Conservation (phyloP, 345 rosid genomes). For the Viola odorata region DNA sequence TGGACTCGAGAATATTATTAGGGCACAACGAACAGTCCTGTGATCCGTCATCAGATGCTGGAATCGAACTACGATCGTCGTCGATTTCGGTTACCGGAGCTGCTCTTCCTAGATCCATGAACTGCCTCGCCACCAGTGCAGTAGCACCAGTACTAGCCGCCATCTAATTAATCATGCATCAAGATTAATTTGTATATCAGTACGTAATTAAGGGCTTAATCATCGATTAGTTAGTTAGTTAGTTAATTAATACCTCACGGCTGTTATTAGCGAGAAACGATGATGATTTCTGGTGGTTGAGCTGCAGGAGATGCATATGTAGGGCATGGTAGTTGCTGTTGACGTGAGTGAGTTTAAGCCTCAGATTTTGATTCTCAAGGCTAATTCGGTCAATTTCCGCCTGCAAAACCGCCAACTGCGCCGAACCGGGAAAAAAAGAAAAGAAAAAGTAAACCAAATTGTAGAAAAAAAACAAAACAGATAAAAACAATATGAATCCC, state of each 20-base stretch:
- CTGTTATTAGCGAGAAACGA: neutral
- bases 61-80: neutral
- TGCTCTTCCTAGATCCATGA: slow-evolving; percentile 8
- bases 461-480: neutral
- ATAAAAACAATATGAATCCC: neutral
- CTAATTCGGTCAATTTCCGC: slow-evolving; percentile 4
- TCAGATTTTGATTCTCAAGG: slow-evolving; percentile 14
- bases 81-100: neutral
- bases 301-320: slow-evolving; percentile 11
- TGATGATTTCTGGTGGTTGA: neutral
- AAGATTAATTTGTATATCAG: neutral
- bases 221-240: too few species aligned
- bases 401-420: slow-evolving; percentile 12
- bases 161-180: neutral
- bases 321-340: slow-evolving; percentile 1
- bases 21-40: slow-evolving; percentile 1
- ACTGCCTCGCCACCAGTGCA: neutral
- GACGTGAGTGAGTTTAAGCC: slow-evolving; percentile 6
- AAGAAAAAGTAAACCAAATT: too few species aligned
- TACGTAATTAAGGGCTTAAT: too few species aligned
- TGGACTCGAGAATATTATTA: slow-evolving; percentile 15
- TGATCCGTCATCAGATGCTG: slow-evolving; percentile 6
- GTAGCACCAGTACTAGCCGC: neutral
- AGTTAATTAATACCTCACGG: neutral
- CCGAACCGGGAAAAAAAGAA: neutral